Conservation (phyloP, 2,329 filamentous ascomycete genomes). For the Penicillium sp. region DNA sequence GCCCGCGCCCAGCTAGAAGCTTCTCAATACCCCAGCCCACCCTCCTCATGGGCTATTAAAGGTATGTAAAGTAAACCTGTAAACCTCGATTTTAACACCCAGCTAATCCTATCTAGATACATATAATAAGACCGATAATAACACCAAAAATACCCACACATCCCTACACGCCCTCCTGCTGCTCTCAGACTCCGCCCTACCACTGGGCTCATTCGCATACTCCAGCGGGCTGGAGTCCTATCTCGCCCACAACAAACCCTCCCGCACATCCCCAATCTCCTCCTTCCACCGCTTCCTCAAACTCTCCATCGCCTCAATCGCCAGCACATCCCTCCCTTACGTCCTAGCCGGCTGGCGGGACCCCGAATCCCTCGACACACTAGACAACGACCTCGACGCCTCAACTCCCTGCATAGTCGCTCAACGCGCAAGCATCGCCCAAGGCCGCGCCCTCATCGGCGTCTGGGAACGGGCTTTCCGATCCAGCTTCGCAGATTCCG, state of each 20-base stretch:
- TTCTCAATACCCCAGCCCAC: slow-evolving; percentile 19
- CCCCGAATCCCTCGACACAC: slow-evolving; percentile 49
- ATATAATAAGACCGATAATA: slow-evolving; percentile 10
- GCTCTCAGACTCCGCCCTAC: slow-evolving; percentile 63
- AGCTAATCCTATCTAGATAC: slow-evolving; percentile 3
- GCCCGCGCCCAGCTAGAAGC: slow-evolving; percentile 44
- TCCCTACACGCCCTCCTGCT: slow-evolving; percentile 57
- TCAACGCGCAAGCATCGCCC: slow-evolving; percentile 59
- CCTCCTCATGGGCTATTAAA: slow-evolving; percentile 18
- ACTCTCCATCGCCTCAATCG: slow-evolving; percentile 57
- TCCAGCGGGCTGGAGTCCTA: slow-evolving; percentile 64
- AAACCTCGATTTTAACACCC: neutral
- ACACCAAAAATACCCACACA: slow-evolving; percentile 8
- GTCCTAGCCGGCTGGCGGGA: slow-evolving; percentile 55
- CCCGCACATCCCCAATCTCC: slow-evolving; percentile 34
- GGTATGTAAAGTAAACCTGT: neutral
- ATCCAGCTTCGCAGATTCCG: slow-evolving; percentile 28
- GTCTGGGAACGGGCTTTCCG: slow-evolving; percentile 60
- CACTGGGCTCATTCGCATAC: slow-evolving; percentile 65
- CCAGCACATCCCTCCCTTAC: slow-evolving; percentile 60
- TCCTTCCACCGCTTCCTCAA: slow-evolving; percentile 58
- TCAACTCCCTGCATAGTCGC: slow-evolving; percentile 63
- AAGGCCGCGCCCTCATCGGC: slow-evolving; percentile 58
- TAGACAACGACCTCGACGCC: slow-evolving; percentile 65
- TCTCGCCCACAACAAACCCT: slow-evolving; percentile 55